Percentiles rank a stretch among this genome's conserved stretches.
Evolutionary conservation across 2,329 filamentous ascomycete species (phyloP).

Genomic region (Aspergillus quadricinctus): DNA sequence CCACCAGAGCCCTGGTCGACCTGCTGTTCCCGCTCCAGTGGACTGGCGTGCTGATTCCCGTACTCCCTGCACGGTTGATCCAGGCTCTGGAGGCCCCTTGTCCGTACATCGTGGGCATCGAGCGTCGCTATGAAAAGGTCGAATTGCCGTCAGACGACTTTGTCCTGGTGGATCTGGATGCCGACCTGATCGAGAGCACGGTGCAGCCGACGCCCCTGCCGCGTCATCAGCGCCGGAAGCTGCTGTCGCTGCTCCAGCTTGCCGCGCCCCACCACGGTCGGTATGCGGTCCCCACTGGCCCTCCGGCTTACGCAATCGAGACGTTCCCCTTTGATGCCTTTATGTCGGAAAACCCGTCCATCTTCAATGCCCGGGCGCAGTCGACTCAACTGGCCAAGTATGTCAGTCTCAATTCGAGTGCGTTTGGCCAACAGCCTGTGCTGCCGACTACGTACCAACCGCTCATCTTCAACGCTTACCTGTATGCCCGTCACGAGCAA

Average conservation of each 20-base stretch:
- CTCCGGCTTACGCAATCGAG: constrained; percentile 88
- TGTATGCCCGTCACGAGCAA: constrained; percentile 66
- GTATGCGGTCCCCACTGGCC: constrained; percentile 80
- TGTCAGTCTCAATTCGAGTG: constrained; percentile 82
- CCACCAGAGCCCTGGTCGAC: constrained; percentile 78
- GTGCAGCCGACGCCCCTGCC: constrained; percentile 73
- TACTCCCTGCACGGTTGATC: constrained; percentile 80
- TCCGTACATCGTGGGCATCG: constrained; percentile 94
- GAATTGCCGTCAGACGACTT: constrained; percentile 88
- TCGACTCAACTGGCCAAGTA: constrained; percentile 76
- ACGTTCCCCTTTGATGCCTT: constrained; percentile 88
- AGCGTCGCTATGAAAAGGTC: constrained; percentile 67
- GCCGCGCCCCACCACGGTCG: constrained; percentile 86
- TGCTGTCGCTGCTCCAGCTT: constrained; percentile 79
- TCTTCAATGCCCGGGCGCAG: constrained; percentile 70
- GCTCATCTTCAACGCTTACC: constrained; percentile 87
- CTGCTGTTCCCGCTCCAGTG: constrained; percentile 87
- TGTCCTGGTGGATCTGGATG: constrained; percentile 88
- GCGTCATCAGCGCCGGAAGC: constrained; percentile 82
- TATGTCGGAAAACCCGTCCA: constrained; percentile 74
- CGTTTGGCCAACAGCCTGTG: constrained; percentile 66
- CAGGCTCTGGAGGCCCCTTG: constrained; percentile 92
- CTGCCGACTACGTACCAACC: constrained; percentile 49
- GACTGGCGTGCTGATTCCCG: constrained; percentile 90
- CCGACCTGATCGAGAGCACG: constrained; percentile 83